phyloP scores from a whole-genome alignment of 495 filamentous ascomycete species.

The Penicillium subrubescens region DNA sequence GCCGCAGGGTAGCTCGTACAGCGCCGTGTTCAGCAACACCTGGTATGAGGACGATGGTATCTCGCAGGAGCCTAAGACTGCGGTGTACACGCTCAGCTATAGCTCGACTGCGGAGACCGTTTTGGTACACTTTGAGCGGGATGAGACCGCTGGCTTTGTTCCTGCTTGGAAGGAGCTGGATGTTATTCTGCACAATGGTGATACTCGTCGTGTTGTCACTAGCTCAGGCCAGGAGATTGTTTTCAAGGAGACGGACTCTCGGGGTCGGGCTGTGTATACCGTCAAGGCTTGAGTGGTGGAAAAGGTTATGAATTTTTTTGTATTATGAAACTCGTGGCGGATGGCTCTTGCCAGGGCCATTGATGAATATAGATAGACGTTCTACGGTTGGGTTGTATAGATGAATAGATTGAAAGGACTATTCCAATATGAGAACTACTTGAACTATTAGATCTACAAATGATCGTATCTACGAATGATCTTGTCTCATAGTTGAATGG shows the following conservation, averaged over 20 bases:
- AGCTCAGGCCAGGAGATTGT: slow-evolving; percentile 35
- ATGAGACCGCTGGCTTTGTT: slow-evolving; percentile 42
- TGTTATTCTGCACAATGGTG: slow-evolving; percentile 53
- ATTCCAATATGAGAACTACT: not conserved
- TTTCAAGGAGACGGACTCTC: slow-evolving; percentile 34
- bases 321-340: not conserved
- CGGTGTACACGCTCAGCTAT: slow-evolving; percentile 46
- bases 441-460: not conserved
- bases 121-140: slow-evolving; percentile 42
- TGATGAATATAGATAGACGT: slow-evolving; percentile 13
- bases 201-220: slow-evolving; percentile 46
- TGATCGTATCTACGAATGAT: not conserved
- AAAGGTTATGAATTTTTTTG: not conserved
- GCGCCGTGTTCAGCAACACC: slow-evolving; percentile 42
- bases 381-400: not conserved
- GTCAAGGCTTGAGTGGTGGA: slow-evolving; percentile 25
- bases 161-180: slow-evolving; percentile 57
- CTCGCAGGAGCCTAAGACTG: slow-evolving; percentile 45
- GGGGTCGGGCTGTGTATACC: slow-evolving; percentile 41
- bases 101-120: slow-evolving; percentile 46
- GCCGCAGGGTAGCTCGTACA: slow-evolving; percentile 40
- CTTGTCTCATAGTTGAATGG: not conserved
- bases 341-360: not conserved
- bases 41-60: slow-evolving; percentile 71
- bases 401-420: slow-evolving; percentile 1